Evolutionary conservation across 225 moss, liverwort and hornwort genomes (phyloP).

Genomic region (Asterella californica): DNA sequence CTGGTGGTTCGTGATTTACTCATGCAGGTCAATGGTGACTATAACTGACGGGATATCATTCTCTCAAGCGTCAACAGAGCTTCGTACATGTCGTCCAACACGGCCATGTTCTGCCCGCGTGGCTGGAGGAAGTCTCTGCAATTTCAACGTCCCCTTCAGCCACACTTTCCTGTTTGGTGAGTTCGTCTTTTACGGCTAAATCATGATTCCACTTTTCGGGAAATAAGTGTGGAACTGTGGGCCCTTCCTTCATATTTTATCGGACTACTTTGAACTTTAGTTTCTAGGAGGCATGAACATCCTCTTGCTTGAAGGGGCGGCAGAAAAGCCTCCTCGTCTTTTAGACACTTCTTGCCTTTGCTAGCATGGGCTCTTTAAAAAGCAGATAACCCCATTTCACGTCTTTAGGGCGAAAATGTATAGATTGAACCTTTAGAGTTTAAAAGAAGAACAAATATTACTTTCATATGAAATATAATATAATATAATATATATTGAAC

Average conservation of each 20-base stretch:
- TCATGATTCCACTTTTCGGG: background rate
- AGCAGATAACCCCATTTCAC: no score
- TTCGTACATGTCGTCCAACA: background rate
- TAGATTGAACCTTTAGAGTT: no score
- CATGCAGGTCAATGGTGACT: background rate
- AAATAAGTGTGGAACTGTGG: background rate
- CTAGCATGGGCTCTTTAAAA: no score
- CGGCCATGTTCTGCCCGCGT: background rate
- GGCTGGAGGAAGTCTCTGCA: background rate
- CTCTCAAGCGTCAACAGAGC: background rate
- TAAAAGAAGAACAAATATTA: no score
- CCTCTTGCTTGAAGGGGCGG: no score
- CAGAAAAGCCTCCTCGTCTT: no score
- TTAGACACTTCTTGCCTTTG: no score
- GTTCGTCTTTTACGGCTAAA: background rate
- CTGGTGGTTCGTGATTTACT: background rate
- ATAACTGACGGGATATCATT: background rate
- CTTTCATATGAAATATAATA: no score
- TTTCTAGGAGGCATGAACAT: background rate
- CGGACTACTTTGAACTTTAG: background rate
- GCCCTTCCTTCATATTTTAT: background rate
- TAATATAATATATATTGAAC: no score
- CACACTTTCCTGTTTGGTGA: background rate
- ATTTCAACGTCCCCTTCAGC: conserved; percentile 5
- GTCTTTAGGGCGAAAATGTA: no score